Evolutionary conservation across 495 filamentous ascomycete species (phyloP).

Genomic region (Apiosordaria backusii): DNA sequence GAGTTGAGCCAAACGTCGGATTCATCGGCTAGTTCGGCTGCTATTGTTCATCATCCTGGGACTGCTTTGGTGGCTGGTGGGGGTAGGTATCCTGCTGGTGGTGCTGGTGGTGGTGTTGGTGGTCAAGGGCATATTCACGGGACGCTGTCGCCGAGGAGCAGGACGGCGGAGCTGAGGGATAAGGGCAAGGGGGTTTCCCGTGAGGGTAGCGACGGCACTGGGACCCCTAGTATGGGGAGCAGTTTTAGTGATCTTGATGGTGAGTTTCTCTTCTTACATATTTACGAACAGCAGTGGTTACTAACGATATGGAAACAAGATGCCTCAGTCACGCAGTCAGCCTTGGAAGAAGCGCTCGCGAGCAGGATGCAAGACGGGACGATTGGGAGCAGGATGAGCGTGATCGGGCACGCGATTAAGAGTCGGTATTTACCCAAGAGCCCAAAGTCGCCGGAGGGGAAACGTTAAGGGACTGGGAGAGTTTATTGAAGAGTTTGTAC

Average conservation of each 20-base stretch:
- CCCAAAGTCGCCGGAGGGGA: background rate
- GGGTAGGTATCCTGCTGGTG: background rate
- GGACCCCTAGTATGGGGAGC: slow-evolving; percentile 93
- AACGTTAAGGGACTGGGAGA: background rate
- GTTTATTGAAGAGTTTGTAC: background rate
- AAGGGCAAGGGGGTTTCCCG: slow-evolving; percentile 49
- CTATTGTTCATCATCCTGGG: slow-evolving; percentile 29
- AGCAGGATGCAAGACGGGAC: slow-evolving; percentile 87
- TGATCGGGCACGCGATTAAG: slow-evolving; percentile 56
- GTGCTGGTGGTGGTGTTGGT: background rate
- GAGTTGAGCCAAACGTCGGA: slow-evolving; percentile 46
- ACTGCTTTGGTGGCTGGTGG: slow-evolving; percentile 7
- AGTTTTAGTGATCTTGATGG: slow-evolving; percentile 97
- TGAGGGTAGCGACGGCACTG: slow-evolving; percentile 79
- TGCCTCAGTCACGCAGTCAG: slow-evolving; percentile 89
- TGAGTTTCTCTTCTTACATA: slow-evolving; percentile 38
- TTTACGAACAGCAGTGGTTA: background rate
- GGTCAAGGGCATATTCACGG: slow-evolving; percentile 4
- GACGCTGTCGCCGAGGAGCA: slow-evolving; percentile 47
- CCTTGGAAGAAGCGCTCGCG: slow-evolving; percentile 86
- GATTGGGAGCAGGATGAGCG: slow-evolving; percentile 75
- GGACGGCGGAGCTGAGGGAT: slow-evolving; percentile 49
- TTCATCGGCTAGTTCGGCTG: slow-evolving; percentile 59
- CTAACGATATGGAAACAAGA: slow-evolving; percentile 48
- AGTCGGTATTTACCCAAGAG: slow-evolving; percentile 42